Evolutionary conservation across 768 basidiomycete genomes (phyloP).

Genomic region (Harrya chromipes): DNA sequence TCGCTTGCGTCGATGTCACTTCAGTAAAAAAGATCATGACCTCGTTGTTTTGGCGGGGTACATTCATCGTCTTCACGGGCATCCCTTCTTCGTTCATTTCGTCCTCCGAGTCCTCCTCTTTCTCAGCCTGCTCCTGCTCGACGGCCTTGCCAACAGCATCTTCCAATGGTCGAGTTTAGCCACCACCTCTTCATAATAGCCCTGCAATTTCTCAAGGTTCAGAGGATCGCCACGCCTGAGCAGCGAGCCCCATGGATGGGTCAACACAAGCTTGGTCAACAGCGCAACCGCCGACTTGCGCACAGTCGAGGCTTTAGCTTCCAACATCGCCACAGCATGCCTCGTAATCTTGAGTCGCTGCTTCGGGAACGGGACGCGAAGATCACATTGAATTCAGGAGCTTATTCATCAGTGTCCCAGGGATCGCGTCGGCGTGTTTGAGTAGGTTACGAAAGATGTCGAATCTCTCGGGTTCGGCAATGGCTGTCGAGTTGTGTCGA

Average conservation of each 20-base stretch:
- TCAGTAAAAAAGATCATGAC: too few species aligned
- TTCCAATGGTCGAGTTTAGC: conserved; percentile 72
- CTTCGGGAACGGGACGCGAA: conserved; percentile 79
- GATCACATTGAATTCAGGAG: conserved; percentile 84
- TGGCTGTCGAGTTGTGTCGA: conserved; percentile 70
- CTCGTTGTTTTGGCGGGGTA: too few species aligned
- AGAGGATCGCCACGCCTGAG: conserved; percentile 80
- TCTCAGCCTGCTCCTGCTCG: conserved; percentile 38
- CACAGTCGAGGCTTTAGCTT: conserved; percentile 90
- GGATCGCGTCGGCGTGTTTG: conserved; percentile 65
- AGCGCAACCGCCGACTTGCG: conserved; percentile 79
- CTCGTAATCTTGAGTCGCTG: conserved; percentile 74
- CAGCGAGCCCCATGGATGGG: conserved; percentile 92
- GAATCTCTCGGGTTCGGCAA: conserved; percentile 65
- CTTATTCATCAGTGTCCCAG: conserved; percentile 71
- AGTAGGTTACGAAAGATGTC: conserved; percentile 81
- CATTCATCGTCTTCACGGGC: not conserved
- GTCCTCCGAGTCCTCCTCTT: conserved; percentile 28
- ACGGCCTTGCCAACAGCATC: conserved; percentile 61
- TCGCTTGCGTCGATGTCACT: too few species aligned
- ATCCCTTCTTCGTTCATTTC: conserved; percentile 27
- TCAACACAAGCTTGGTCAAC: conserved; percentile 69
- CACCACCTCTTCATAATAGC: conserved; percentile 59
- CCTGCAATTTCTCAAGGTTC: conserved; percentile 68
- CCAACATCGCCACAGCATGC: conserved; percentile 74